A percentile compares a stretch with the other conserved stretches of the same genome.
phyloP scores from a whole-genome alignment of 805 yeast species.

The Starmerella stigmatis region DNA sequence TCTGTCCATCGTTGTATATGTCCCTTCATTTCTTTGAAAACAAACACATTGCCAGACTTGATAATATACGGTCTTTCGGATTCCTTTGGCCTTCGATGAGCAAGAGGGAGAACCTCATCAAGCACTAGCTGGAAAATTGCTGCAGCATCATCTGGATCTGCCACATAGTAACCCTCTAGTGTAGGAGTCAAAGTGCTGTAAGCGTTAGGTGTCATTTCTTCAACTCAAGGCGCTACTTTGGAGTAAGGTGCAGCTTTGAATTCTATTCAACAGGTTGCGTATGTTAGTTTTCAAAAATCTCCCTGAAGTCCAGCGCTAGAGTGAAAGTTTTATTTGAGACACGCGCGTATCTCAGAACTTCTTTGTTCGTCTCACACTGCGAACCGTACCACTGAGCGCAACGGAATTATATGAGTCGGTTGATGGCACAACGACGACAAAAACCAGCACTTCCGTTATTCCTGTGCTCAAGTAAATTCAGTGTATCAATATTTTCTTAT shows the following conservation, averaged over 20 bases:
- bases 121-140: slow-evolving; percentile 70
- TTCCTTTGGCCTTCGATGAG: slow-evolving; percentile 74
- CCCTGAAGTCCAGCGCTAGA: too few relatives aligned
- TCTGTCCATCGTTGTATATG: slow-evolving; percentile 95
- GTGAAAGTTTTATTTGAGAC: slow-evolving; percentile 4
- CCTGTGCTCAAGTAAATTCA: too few relatives aligned
- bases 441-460: too few relatives aligned
- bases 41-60: slow-evolving; percentile 68
- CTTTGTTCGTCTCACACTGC: not conserved
- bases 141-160: slow-evolving; percentile 74
- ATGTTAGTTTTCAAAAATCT: too few relatives aligned
- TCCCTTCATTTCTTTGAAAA: slow-evolving; percentile 69
- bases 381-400: too few relatives aligned
- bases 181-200: slow-evolving; percentile 38
- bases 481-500: too few relatives aligned
- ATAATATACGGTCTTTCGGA: slow-evolving; percentile 58
- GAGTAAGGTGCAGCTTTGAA: not conserved
- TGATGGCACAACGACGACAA: too few relatives aligned
- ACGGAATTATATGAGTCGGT: too few relatives aligned
- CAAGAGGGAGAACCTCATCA: slow-evolving; percentile 47
- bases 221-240: not conserved
- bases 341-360: not conserved
- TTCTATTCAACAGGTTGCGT: too few relatives aligned
- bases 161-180: slow-evolving; percentile 57
- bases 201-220: not conserved